phyloP scores from a whole-genome alignment of 345 rosid genomes.

The Salix dunnii region DNA sequence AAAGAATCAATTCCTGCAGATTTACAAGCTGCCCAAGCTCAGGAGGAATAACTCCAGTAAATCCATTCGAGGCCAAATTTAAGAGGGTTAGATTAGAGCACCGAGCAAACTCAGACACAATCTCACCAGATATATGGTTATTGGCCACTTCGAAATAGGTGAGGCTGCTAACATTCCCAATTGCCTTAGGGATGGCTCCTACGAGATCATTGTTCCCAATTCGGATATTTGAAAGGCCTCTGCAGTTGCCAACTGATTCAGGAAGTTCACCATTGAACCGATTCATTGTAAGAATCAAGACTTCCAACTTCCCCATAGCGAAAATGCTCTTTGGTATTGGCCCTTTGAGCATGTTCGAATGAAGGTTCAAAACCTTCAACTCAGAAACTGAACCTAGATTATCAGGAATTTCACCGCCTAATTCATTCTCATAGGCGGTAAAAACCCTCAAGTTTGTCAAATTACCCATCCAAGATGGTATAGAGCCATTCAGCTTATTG shows the following conservation, averaged over 20 bases:
- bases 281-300: slow-evolving; percentile 80
- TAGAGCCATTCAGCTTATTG: slow-evolving; percentile 68
- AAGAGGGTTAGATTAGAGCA: slow-evolving; percentile 86
- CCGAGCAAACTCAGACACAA: slow-evolving; percentile 63
- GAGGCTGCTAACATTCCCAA: slow-evolving; percentile 80
- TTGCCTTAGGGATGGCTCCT: slow-evolving; percentile 68
- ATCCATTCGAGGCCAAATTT: slow-evolving; percentile 82
- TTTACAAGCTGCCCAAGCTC: slow-evolving; percentile 70
- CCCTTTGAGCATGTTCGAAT: slow-evolving; percentile 81
- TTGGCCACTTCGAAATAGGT: slow-evolving; percentile 88
- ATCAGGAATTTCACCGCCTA: slow-evolving; percentile 62
- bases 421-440: slow-evolving; percentile 73
- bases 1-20: slow-evolving; percentile 89
- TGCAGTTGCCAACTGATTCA: slow-evolving; percentile 62
- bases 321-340: slow-evolving; percentile 71
- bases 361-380: slow-evolving; percentile 74
- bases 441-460: slow-evolving; percentile 61
- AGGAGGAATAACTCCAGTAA: slow-evolving; percentile 65
- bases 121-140: slow-evolving; percentile 77
- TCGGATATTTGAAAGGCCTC: slow-evolving; percentile 69
- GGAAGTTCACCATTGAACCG: slow-evolving; percentile 66
- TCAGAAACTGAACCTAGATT: slow-evolving; percentile 66
- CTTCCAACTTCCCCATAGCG: slow-evolving; percentile 69
- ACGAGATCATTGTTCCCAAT: slow-evolving; percentile 80
- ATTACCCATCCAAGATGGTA: slow-evolving; percentile 82